These are phyloP conservation scores for Clarireedia hainanense DNA, from an alignment of 2,329 filamentous ascomycete genomes.

Conservation along the genomic window DNA sequence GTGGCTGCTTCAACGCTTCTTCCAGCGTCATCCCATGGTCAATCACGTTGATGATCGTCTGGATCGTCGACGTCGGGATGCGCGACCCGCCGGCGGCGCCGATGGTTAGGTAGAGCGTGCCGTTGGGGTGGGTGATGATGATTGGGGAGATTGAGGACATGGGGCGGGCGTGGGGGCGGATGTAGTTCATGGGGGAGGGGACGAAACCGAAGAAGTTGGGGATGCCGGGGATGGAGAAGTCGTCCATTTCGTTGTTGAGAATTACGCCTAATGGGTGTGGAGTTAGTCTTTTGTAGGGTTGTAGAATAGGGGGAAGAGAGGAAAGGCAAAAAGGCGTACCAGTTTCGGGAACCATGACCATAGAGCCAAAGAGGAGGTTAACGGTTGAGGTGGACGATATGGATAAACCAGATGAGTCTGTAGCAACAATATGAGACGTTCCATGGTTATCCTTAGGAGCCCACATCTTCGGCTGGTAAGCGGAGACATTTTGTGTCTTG, in stretches of 20 bases:
- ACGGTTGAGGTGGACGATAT: slow-evolving; percentile 80
- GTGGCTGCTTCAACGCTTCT: slow-evolving; percentile 56
- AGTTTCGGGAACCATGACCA: slow-evolving; percentile 70
- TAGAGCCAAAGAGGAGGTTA: slow-evolving; percentile 77
- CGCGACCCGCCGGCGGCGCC: slow-evolving; percentile 75
- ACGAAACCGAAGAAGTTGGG: slow-evolving; percentile 80
- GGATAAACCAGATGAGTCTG: slow-evolving; percentile 66
- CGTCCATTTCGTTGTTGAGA: slow-evolving; percentile 54
- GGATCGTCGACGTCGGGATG: slow-evolving; percentile 74
- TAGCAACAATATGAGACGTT: slow-evolving; percentile 65
- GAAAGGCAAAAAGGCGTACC: slow-evolving; percentile 42
- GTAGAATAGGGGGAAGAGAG: not conserved
- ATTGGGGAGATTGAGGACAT: slow-evolving; percentile 75
- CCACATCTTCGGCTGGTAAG: slow-evolving; percentile 63
- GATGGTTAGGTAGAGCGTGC: slow-evolving; percentile 58
- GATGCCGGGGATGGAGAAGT: slow-evolving; percentile 76
- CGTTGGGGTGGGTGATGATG: slow-evolving; percentile 36
- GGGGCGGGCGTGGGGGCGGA: slow-evolving; percentile 73
- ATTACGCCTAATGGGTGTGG: slow-evolving; percentile 18
- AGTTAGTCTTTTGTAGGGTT: not conserved
- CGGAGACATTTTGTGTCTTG: slow-evolving; percentile 60
- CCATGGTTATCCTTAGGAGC: slow-evolving; percentile 64
- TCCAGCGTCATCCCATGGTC: slow-evolving; percentile 52
- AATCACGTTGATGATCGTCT: slow-evolving; percentile 65
- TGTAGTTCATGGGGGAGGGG: slow-evolving; percentile 72